These are phyloP conservation scores for Trametes hirsuta DNA, from an alignment of 1,284 basidiomycete genomes.

Conservation along the genomic window DNA sequence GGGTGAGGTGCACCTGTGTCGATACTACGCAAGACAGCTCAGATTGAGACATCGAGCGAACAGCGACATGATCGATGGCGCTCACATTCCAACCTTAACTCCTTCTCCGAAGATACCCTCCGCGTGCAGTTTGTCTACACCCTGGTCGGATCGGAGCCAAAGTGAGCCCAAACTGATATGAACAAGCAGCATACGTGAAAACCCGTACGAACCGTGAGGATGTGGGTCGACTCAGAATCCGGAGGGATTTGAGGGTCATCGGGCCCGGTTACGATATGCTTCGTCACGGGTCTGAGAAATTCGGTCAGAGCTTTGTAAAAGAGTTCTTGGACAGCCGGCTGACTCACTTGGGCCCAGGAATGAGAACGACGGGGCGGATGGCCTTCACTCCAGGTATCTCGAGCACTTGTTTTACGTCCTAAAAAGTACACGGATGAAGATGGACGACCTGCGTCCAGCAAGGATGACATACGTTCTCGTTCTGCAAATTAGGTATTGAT, in stretches of 20 bases:
- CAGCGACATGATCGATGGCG: background rate
- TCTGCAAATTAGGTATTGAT: background rate
- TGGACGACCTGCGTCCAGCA: background rate
- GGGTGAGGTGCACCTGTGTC: slow-evolving; percentile 33
- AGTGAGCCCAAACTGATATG: background rate
- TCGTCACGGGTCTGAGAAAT: slow-evolving; percentile 32
- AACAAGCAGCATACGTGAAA: background rate
- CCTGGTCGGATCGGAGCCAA: slow-evolving; percentile 21
- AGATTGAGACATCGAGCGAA: background rate
- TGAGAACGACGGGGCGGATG: slow-evolving; percentile 34
- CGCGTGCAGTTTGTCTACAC: slow-evolving; percentile 53
- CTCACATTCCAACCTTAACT: slow-evolving; percentile 53
- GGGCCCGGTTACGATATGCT: slow-evolving; percentile 33
- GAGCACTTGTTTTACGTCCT: slow-evolving; percentile 31
- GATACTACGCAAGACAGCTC: slow-evolving; percentile 28
- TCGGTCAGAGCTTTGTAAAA: background rate
- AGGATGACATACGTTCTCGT: slow-evolving; percentile 10
- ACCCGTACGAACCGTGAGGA: slow-evolving; percentile 34
- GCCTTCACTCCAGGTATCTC: slow-evolving; percentile 34
- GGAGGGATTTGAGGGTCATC: slow-evolving; percentile 41
- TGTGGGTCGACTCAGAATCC: slow-evolving; percentile 38
- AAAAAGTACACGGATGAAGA: background rate
- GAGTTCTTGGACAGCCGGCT: background rate
- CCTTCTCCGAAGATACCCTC: slow-evolving; percentile 53
- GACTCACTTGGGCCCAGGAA: slow-evolving; percentile 33